Conservation (phyloP, 2,329 filamentous ascomycete genomes). For the Fusarium subglutinans region DNA sequence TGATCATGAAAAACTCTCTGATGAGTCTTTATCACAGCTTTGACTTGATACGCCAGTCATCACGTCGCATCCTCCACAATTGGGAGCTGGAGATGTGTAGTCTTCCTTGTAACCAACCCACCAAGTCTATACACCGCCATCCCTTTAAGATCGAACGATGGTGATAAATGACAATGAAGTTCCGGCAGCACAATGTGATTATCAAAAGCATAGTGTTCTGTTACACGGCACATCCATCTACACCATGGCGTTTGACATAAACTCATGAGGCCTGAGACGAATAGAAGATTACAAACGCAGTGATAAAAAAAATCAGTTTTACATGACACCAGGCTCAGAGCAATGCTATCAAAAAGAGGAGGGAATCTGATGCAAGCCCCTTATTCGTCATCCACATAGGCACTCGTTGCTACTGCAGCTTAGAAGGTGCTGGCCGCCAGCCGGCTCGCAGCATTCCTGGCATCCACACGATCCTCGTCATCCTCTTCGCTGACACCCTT, state of each 20-base stretch:
- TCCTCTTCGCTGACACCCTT: constrained; percentile 78
- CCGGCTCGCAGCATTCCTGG: constrained; percentile 92
- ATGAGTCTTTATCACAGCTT: background rate
- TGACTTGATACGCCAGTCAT: background rate
- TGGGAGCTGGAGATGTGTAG: background rate
- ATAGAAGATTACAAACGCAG: background rate
- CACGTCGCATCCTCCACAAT: constrained; percentile 7
- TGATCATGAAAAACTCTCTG: background rate
- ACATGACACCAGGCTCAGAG: constrained; percentile 38
- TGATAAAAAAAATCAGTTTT: constrained; percentile 28
- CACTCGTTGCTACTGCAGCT: constrained; percentile 35
- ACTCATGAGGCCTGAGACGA: constrained; percentile 5
- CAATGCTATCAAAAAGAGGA: constrained; percentile 38
- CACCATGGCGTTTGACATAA: constrained; percentile 22
- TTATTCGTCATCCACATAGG: constrained; percentile 26
- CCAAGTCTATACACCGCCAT: constrained; percentile 21
- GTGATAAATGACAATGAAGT: constrained; percentile 20
- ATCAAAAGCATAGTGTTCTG: background rate
- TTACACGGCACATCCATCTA: constrained; percentile 12
- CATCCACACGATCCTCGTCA: constrained; percentile 93
- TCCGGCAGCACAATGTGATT: constrained; percentile 7
- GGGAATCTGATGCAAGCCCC: constrained; percentile 30
- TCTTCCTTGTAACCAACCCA: background rate
- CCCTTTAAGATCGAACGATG: constrained; percentile 18
- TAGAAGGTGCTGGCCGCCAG: constrained; percentile 94